phyloP scores from a whole-genome alignment of 352 stramenopile species.

The Pythium sukuiense region DNA sequence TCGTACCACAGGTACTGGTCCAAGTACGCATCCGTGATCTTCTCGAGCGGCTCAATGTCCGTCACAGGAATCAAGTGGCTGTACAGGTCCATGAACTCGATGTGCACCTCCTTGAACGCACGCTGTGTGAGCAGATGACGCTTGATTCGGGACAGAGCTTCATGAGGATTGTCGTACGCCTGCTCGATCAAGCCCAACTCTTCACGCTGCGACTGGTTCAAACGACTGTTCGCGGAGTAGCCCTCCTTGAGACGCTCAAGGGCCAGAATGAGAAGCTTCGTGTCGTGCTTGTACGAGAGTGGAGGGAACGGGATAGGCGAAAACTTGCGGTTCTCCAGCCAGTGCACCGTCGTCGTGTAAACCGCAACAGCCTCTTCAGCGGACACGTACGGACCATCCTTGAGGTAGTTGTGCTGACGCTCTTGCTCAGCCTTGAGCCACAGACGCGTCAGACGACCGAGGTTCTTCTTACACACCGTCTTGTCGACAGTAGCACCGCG shows the following conservation, averaged over 20 bases:
- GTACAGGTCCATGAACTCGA: constrained; percentile 99
- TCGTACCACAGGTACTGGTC: constrained; percentile 99
- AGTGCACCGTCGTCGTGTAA: constrained; percentile 99
- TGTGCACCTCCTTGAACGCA: constrained; percentile 99
- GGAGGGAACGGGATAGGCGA: constrained; percentile 99
- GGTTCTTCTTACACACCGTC: constrained; percentile 99
- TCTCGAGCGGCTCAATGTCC: constrained; percentile 99
- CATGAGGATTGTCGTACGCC: constrained; percentile 99
- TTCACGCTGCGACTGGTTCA: constrained; percentile 98
- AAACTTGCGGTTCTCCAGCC: constrained; percentile 99
- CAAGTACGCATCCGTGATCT: constrained; percentile 99
- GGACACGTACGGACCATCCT: constrained; percentile 98
- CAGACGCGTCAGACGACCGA: constrained; percentile 97
- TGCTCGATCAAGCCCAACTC: constrained; percentile 99
- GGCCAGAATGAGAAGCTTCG: constrained; percentile 99
- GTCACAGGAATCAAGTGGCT: constrained; percentile 99
- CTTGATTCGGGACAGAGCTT: constrained; percentile 99
- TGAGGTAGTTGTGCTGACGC: constrained; percentile 99
- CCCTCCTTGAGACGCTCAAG: constrained; percentile 99
- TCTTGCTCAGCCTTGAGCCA: constrained; percentile 99
- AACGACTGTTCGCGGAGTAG: constrained; percentile 96
- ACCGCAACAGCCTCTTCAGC: constrained; percentile 99
- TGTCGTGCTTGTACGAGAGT: constrained; percentile 99
- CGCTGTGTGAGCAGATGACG: constrained; percentile 98
- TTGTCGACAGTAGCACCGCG: constrained; percentile 99